Percentiles rank a stretch among this genome's conserved stretches.
Evolutionary conservation across 129 eudicot genomes (phyloP).

Genomic region (Scalesia atractyloides): DNA sequence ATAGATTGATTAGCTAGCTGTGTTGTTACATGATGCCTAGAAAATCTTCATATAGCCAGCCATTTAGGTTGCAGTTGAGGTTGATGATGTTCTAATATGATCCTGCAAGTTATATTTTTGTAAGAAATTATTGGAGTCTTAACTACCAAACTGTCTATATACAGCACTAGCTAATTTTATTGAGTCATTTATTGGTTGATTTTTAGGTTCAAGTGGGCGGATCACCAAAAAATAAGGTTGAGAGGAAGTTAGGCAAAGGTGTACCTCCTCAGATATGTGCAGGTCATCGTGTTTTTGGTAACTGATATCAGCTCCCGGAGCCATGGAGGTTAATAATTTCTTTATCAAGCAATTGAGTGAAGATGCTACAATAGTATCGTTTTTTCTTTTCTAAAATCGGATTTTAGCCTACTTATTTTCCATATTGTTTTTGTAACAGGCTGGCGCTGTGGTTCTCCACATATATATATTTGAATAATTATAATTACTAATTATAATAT

Average conservation of each 20-base stretch:
- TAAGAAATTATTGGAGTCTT: neutral
- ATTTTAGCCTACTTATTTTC: neutral
- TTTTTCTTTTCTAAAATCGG: neutral
- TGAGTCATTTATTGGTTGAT: slow-evolving; percentile 10
- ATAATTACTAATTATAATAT: no score
- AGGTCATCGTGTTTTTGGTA: slow-evolving; percentile 56
- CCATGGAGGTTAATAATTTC: slow-evolving; percentile 53
- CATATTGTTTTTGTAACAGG: slow-evolving; percentile 38
- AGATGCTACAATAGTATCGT: slow-evolving; percentile 37
- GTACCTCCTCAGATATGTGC: slow-evolving; percentile 73
- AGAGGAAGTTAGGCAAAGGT: slow-evolving; percentile 72
- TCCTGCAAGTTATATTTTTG: neutral
- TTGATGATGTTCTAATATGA: neutral
- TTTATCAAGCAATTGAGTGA: slow-evolving; percentile 11
- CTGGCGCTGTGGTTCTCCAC: no score
- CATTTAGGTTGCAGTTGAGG: neutral
- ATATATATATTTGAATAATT: no score
- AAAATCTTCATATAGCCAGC: no score
- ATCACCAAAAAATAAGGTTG: slow-evolving; percentile 64
- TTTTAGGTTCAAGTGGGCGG: slow-evolving; percentile 74
- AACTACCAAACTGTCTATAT: slow-evolving; percentile 1
- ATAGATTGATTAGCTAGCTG: neutral
- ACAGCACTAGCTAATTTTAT: neutral
- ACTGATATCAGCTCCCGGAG: slow-evolving; percentile 49
- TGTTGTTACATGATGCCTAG: no score